phyloP scores from a whole-genome alignment of 371 early-diverging fungal genomes.

The Mortierella sp. region DNA sequence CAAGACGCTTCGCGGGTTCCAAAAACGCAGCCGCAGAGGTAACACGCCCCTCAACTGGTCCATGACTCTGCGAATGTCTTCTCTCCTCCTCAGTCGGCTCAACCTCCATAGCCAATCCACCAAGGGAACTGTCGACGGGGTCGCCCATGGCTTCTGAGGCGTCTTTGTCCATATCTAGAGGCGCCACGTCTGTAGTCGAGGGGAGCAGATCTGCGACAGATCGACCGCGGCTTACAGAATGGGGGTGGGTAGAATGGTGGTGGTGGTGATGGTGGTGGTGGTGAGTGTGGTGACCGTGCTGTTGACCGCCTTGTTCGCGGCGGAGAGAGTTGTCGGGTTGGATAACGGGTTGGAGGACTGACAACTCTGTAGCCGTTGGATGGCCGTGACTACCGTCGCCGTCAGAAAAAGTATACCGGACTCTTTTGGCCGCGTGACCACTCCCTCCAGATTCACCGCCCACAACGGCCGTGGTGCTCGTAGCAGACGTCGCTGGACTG shows the following conservation, averaged over 20 bases:
- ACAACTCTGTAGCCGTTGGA: slow-evolving; percentile 23
- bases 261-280: slow-evolving; percentile 2
- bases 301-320: background rate
- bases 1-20: slow-evolving; percentile 14
- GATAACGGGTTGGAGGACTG: slow-evolving; percentile 43
- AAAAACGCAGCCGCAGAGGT: background rate
- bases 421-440: slow-evolving; percentile 14
- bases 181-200: background rate
- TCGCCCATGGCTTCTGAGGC: background rate
- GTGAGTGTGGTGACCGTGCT: background rate
- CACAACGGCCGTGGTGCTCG: background rate
- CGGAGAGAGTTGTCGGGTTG: slow-evolving; percentile 20
- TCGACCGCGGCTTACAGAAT: background rate
- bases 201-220: background rate
- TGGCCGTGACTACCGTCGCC: slow-evolving; percentile 1
- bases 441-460: background rate
- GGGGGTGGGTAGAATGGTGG: background rate
- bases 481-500: background rate
- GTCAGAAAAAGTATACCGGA: slow-evolving; percentile 12
- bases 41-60: background rate
- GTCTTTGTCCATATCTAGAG: background rate
- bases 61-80: background rate
- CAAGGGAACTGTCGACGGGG: background rate
- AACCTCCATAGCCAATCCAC: background rate
- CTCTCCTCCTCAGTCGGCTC: background rate